Evolutionary conservation across 352 stramenopile species (phyloP), one percentile per base, ranked within the genome.

Genomic region (Phytopythium chamaehyphon): DNA sequence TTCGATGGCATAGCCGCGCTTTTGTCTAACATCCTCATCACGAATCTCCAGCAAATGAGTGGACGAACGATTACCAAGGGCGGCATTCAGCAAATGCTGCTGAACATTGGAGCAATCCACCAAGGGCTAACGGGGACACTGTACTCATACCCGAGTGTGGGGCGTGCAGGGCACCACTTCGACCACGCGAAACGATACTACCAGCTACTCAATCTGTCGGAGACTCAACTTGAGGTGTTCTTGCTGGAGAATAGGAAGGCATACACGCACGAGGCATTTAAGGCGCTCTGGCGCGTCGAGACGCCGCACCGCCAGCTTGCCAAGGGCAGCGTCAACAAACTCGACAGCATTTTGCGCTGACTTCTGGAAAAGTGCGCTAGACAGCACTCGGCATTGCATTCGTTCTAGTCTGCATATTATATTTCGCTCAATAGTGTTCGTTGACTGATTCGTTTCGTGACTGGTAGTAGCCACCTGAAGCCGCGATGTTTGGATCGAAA

Each of bases 291-390:
- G 81, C 68, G 80, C 15, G 67, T 93, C 12, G 66, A 90, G 33
- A 85, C 82, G 6, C 78, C 83, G 6, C 82, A 90, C 33, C 83
- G 83, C 15, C 68, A 83, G 40, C 64, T 93, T 6, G 56, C 66
- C 40, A 89, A 91, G 53, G 77, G 74, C 15, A 91, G 80, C 57
- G 58, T 90, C 22, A 90, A 93, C 54, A 93, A 93, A 51, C 65
- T 93, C 22, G 80, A 93, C 46, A 93, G 80, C 54, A 61, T 93
- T 10, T 48, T 93, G 42, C 77, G 77, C 14, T 90, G 83, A 57
- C 18, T 49, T 14, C 8, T 14, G 33, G 21, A 40, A 54, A 39
- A 3, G 37, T 18, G 22, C 31, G 11, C 7, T 23, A 6, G 35
- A 4, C 14, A 45, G 7, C 18, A 43, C 16, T n/a, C n/a, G n/a